Evolutionary conservation across 2,329 filamentous ascomycete genomes (phyloP), one percentile per base, ranked within the genome.

Genomic region (Penicillium palitans): DNA sequence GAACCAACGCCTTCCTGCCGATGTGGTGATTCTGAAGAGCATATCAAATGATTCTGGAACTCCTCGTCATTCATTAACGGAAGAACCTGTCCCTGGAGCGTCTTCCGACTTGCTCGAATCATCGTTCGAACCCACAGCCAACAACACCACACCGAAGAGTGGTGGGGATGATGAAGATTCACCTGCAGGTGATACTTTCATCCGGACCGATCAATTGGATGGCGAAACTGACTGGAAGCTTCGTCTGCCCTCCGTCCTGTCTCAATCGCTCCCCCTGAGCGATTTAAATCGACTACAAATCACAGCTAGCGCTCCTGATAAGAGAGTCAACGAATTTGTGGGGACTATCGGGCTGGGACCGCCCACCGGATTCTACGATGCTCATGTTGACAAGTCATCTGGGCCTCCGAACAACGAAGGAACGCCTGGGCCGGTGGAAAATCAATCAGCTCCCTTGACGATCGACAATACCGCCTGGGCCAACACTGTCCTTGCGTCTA

Each of bases 391-490:
- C 52, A 75, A 74, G 49, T 57, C 67, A 19, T 58, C 56, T 35
- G 25, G 27, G 40, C 27, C 40, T 15, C 45, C 67, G 60, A 58
- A 68, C 57, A 58, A 60, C 55, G 56, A 47, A 58, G 48, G 61
- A 41, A 54, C 65, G 55, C 46, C 67, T 44, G 44, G 61, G n/a
- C 44, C 67, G 44, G 47, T 60, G 19, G 61, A 68, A 49, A 52
- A 62, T 58, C 57, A 59, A 17, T 57, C 68, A 39, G 64, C 76
- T 17, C 84, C 84, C 58, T 90, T 99, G 39, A 91, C 86, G 1
- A 97, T 99, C 62, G 95, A 99, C 76, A 97, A 99, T 71, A 98
- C 95, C 8, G 95, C 96, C 10, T 99, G 96, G 95, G 93, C 93
- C 19, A 99, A 98, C 72, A 99, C 95, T 0, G 90, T 99, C 25